Percentiles rank a stretch among this genome's conserved stretches.
Conservation (phyloP, 371 early-diverging fungal genomes). For the Haplosporangium sp. region DNA sequence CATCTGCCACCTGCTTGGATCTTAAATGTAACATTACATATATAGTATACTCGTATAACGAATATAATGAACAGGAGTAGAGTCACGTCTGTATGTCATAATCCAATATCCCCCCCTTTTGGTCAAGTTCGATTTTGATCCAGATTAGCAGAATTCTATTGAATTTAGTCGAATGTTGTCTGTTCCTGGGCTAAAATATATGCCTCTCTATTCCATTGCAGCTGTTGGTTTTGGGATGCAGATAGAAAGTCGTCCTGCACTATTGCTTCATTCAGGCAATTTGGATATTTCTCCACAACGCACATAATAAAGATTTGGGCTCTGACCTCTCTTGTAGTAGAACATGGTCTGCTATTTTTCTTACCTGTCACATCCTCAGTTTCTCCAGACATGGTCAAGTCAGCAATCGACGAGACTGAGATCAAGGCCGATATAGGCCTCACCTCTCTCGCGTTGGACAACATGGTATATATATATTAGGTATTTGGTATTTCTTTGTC, state of each 20-base stretch:
- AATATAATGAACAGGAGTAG: background rate
- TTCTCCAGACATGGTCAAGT: constrained; percentile 42
- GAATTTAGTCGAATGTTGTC: background rate
- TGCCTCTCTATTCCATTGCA: background rate
- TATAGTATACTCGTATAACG: background rate
- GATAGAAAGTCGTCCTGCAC: background rate
- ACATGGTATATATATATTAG: constrained; percentile 15
- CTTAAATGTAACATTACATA: background rate
- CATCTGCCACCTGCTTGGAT: constrained; percentile 13
- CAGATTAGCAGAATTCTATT: constrained; percentile 2
- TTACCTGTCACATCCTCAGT: constrained; percentile 56
- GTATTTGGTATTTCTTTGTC: background rate
- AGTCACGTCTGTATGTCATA: background rate
- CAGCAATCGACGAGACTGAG: constrained; percentile 53
- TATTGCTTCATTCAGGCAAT: too few relatives aligned
- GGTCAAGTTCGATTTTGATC: constrained; percentile 6
- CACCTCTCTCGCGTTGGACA: constrained; percentile 45
- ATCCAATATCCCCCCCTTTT: constrained; percentile 5
- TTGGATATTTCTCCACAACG: too few relatives aligned
- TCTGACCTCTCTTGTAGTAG: background rate
- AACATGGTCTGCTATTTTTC: background rate
- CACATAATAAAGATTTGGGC: background rate
- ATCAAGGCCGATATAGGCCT: constrained; percentile 48
- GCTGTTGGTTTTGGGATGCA: background rate
- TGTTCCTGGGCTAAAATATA: constrained; percentile 1